Base-by-base conservation (phyloP, 208 protist genomes). In the Lotmaria passim region DNA sequence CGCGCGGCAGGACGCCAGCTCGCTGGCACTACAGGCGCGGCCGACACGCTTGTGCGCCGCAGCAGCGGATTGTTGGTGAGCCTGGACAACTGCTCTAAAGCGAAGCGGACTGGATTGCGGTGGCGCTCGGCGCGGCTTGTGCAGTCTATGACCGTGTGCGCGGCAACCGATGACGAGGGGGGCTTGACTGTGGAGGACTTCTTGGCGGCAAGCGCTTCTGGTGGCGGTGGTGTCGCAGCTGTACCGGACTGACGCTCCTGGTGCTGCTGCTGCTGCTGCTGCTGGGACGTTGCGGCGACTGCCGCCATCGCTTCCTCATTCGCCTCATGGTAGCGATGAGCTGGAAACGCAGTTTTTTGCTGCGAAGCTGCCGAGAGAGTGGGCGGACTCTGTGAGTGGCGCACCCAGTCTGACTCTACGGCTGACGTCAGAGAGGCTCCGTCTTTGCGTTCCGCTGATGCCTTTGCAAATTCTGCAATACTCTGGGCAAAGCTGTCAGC, bases 251-350 rank as follows among this genome's bases (percentile, higher is more conserved):
- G n/a, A n/a, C n/a, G n/a, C n/a, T n/a, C n/a, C n/a, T n/a, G n/a
- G n/a, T n/a, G n/a, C n/a, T n/a, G n/a, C n/a, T n/a, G n/a, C n/a
- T n/a, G n/a, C n/a, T n/a, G n/a, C n/a, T n/a, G 26, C 48, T n/a
- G 7, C 11, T 28, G 8, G 31, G 46, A 6, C 23, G 46, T 21
- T 2, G 46, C 11, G 4, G 46, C 46, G 14, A 5, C 6, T 51
- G 26, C 26, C 17, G 7, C 26, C 7, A 12, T 34, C n/a, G 21
- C 36, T 17, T 60, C 55, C 2, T 47, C 34, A 23, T 47, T 15
- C 21, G 55, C 55, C 47, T 60, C 55, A 3, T 47, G 34, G 19
- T 60, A 60, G 17, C 55, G 55, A 38, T 60, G 55, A 11, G n/a
- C n/a, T n/a, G n/a, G n/a, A n/a, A n/a, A n/a, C n/a, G n/a, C n/a